phyloP scores from a whole-genome alignment of 1,284 basidiomycete species.

The Phellinidium pouzarii region DNA sequence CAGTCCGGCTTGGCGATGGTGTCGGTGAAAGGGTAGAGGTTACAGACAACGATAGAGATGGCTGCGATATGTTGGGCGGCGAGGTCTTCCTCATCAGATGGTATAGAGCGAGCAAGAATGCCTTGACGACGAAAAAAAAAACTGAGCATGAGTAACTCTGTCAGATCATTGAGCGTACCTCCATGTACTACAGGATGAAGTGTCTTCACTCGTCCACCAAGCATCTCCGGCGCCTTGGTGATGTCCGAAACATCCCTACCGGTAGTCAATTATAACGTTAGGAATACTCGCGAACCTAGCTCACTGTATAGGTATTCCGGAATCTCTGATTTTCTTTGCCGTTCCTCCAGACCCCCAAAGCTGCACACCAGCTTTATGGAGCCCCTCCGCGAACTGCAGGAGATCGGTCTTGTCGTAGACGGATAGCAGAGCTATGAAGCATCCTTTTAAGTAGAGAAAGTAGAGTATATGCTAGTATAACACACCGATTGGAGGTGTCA shows the following conservation, averaged over 20 bases:
- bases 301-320: constrained; percentile 86
- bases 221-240: constrained; percentile 99
- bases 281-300: constrained; percentile 27
- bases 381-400: constrained; percentile 81
- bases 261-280: neutral
- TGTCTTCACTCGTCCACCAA: constrained; percentile 97
- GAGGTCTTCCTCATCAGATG: constrained; percentile 83
- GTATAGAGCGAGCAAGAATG: constrained; percentile 84
- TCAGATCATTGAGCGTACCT: constrained; percentile 43
- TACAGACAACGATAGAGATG: constrained; percentile 96
- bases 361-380: constrained; percentile 77
- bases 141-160: constrained; percentile 1
- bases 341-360: constrained; percentile 96
- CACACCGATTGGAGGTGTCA: constrained; percentile 14
- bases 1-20: constrained; percentile 88
- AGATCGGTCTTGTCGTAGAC: constrained; percentile 97
- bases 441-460: neutral
- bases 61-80: constrained; percentile 76
- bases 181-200: constrained; percentile 99
- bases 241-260: constrained; percentile 93
- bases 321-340: constrained; percentile 94
- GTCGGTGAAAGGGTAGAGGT: constrained; percentile 95
- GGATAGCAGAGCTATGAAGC: constrained; percentile 72
- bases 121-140: constrained; percentile 38
- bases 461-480: neutral